phyloP scores from a whole-genome alignment of 2,329 filamentous ascomycete genomes.

The Epichloe aotearoae region DNA sequence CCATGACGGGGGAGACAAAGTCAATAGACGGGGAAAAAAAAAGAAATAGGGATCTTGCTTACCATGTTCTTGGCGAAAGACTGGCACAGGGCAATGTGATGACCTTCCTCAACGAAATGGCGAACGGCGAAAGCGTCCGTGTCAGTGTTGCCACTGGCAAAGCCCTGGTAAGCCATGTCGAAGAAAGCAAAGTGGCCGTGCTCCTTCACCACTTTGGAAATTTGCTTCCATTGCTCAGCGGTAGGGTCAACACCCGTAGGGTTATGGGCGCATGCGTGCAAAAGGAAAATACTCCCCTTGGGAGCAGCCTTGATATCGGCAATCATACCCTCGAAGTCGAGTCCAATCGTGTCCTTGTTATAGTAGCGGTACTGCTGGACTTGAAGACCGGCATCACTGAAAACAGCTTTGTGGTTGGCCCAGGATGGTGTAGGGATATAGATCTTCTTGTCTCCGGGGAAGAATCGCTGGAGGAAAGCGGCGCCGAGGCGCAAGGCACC shows the following conservation, averaged over 20 bases:
- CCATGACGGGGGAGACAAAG: neutral
- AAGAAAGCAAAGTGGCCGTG: conserved; percentile 91
- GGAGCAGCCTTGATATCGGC: conserved; percentile 83
- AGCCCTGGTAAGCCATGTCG: conserved; percentile 99
- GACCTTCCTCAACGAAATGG: conserved; percentile 85
- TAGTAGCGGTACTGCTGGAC: conserved; percentile 98
- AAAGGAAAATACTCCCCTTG: conserved; percentile 78
- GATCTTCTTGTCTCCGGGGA: conserved; percentile 82
- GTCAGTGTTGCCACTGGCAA: conserved; percentile 84
- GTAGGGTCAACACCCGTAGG: conserved; percentile 94
- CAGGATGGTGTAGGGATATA: conserved; percentile 94
- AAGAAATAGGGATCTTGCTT: conserved; percentile 13
- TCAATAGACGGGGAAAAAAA: neutral
- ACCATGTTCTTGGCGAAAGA: conserved; percentile 99
- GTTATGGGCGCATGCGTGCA: conserved; percentile 97
- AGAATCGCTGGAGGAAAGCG: conserved; percentile 86
- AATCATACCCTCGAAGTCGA: conserved; percentile 91
- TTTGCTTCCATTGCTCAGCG: conserved; percentile 80
- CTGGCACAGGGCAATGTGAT: conserved; percentile 78
- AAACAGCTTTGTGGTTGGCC: conserved; percentile 97
- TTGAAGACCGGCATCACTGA: conserved; percentile 80
- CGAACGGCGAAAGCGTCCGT: conserved; percentile 88
- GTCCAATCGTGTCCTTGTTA: conserved; percentile 94
- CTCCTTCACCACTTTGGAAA: conserved; percentile 75
- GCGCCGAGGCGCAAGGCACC: conserved; percentile 90